These are phyloP conservation scores for Wallemia mellicola DNA, from an alignment of 1,284 basidiomycete species.

Conservation along the genomic window DNA sequence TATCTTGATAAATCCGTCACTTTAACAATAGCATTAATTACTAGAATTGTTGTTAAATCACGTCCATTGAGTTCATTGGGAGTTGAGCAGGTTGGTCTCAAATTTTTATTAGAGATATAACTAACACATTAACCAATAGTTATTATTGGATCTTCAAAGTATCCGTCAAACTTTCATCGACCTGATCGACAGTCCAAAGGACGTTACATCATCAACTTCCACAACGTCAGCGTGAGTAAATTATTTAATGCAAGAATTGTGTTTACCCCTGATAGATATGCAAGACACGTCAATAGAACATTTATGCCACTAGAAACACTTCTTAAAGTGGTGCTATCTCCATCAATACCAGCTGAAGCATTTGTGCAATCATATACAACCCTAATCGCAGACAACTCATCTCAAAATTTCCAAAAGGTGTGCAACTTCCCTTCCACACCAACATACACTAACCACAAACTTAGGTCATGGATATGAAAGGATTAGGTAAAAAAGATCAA, in stretches of 20 bases:
- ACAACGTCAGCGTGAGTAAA: slow-evolving; percentile 8
- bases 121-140: slow-evolving; percentile 18
- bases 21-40: slow-evolving; percentile 51
- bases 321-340: slow-evolving; percentile 74
- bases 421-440: slow-evolving; percentile 3
- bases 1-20: slow-evolving; percentile 73
- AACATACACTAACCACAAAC: neutral
- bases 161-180: slow-evolving; percentile 55
- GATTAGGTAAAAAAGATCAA: slow-evolving; percentile 55
- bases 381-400: slow-evolving; percentile 66
- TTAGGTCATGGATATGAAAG: slow-evolving; percentile 79
- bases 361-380: slow-evolving; percentile 84
- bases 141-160: slow-evolving; percentile 66
- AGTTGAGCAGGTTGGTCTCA: slow-evolving; percentile 45
- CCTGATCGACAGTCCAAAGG: slow-evolving; percentile 23
- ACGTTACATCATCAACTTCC: slow-evolving; percentile 8
- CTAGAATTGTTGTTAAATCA: slow-evolving; percentile 54
- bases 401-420: slow-evolving; percentile 92
- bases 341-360: slow-evolving; percentile 66
- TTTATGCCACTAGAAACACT: slow-evolving; percentile 58
- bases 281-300: slow-evolving; percentile 44
- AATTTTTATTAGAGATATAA: neutral
- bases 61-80: slow-evolving; percentile 64
- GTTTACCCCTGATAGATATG: slow-evolving; percentile 27
- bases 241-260: neutral